Evolutionary conservation across 495 filamentous ascomycete species (phyloP).

Genomic region (Penicillium psychrofluorescens): DNA sequence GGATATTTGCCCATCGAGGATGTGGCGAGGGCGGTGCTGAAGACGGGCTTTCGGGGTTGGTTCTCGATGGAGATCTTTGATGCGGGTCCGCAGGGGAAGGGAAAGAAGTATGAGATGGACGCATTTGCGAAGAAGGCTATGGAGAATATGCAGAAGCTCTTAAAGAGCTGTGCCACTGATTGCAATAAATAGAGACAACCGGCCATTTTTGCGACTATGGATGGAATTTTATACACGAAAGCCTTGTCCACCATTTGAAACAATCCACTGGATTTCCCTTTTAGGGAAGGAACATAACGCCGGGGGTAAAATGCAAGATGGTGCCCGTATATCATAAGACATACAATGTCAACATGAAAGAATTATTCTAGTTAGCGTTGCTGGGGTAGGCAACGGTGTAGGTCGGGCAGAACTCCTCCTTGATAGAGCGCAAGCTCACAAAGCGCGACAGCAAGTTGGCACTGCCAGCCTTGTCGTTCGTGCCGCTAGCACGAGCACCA

Average conservation of each 20-base stretch:
- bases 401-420: conserved; percentile 77
- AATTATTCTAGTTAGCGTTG: conserved; percentile 42
- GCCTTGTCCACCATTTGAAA: not conserved
- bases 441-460: conserved; percentile 68
- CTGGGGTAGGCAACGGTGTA: conserved; percentile 71
- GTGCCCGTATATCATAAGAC: conserved; percentile 21
- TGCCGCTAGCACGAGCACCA: conserved; percentile 76
- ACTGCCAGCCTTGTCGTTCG: conserved; percentile 88
- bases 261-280: not conserved
- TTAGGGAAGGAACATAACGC: conserved; percentile 10
- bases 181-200: not conserved
- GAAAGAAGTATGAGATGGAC: conserved; percentile 51
- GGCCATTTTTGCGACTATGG: not conserved
- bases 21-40: conserved; percentile 58
- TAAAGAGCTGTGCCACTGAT: conserved; percentile 35
- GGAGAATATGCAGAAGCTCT: conserved; percentile 45
- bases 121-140: conserved; percentile 54
- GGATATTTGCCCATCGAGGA: conserved; percentile 66
- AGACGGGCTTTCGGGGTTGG: conserved; percentile 66
- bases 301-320: conserved; percentile 15
- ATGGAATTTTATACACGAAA: not conserved
- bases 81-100: conserved; percentile 49
- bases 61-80: conserved; percentile 77
- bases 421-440: conserved; percentile 76
- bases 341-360: conserved; percentile 4